These are phyloP conservation scores for Aaosphaeria pasadenensis DNA, from an alignment of 2,329 filamentous ascomycete species.

Conservation along the genomic window DNA sequence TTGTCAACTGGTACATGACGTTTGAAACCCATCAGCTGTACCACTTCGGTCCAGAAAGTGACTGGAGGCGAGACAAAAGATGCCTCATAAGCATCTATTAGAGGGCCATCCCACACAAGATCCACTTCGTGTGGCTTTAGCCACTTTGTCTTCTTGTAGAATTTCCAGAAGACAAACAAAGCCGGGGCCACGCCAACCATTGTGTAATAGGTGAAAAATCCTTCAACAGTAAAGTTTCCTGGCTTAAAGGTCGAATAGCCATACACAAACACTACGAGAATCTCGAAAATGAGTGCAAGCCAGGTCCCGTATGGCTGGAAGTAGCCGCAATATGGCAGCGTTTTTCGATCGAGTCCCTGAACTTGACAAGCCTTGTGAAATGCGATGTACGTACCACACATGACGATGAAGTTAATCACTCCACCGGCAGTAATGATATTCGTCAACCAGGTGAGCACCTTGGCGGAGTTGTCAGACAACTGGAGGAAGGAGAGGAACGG, in stretches of 20 bases:
- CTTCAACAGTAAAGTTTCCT: background rate
- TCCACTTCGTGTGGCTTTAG: constrained; percentile 52
- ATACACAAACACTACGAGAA: background rate
- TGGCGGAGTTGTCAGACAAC: constrained; percentile 62
- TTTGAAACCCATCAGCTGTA: constrained; percentile 26
- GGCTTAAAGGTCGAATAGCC: background rate
- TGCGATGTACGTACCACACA: constrained; percentile 52
- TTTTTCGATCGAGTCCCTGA: constrained; percentile 44
- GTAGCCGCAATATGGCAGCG: constrained; percentile 40
- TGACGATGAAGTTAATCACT: constrained; percentile 34
- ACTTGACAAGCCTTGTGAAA: constrained; percentile 46
- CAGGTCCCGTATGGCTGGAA: constrained; percentile 49
- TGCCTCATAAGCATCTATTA: constrained; percentile 38
- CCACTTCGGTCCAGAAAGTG: constrained; percentile 36
- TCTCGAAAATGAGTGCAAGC: constrained; percentile 41
- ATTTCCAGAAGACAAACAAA: constrained; percentile 61
- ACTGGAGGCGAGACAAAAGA: constrained; percentile 41
- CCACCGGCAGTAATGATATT: constrained; percentile 67
- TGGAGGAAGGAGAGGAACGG: constrained; percentile 69
- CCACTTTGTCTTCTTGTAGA: constrained; percentile 58
- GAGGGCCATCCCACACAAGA: constrained; percentile 41
- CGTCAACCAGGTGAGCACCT: constrained; percentile 71
- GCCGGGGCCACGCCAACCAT: constrained; percentile 42
- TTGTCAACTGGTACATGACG: background rate
- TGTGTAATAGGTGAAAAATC: background rate